Conservation (phyloP, 1,284 basidiomycete species). For the Moniliophthora roreri region DNA sequence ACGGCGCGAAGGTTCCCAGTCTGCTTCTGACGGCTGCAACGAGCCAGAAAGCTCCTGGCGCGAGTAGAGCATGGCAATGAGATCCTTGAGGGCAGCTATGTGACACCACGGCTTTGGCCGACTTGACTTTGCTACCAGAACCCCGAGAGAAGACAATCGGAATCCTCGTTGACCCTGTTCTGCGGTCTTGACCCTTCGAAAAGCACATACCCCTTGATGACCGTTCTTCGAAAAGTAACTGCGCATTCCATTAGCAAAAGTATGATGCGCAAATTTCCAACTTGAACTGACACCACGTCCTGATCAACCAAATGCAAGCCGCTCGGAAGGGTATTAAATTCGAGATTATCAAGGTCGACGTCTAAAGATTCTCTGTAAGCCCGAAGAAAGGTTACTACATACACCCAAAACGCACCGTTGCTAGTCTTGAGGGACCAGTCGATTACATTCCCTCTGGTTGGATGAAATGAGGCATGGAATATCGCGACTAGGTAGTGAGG, state of each 20-base stretch:
- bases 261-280: neutral
- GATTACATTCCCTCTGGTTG: slow-evolving; percentile 72
- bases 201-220: slow-evolving; percentile 72
- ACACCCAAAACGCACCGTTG: slow-evolving; percentile 45
- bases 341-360: slow-evolving; percentile 64
- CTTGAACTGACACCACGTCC: slow-evolving; percentile 65
- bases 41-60: slow-evolving; percentile 45
- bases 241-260: slow-evolving; percentile 10
- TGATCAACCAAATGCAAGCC: slow-evolving; percentile 77
- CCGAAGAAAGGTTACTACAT: neutral
- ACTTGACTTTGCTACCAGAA: slow-evolving; percentile 62
- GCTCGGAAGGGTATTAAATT: slow-evolving; percentile 77
- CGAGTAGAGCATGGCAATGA: slow-evolving; percentile 57
- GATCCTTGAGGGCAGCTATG: slow-evolving; percentile 56
- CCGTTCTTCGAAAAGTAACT: slow-evolving; percentile 73
- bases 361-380: slow-evolving; percentile 36
- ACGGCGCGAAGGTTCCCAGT: slow-evolving; percentile 59
- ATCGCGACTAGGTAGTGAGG: slow-evolving; percentile 58
- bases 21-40: slow-evolving; percentile 51
- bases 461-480: slow-evolving; percentile 81
- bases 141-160: slow-evolving; percentile 74
- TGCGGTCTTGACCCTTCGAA: slow-evolving; percentile 61
- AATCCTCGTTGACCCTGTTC: slow-evolving; percentile 76
- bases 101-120: slow-evolving; percentile 74
- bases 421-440: slow-evolving; percentile 73